These are phyloP conservation scores for Fusarium equiseti DNA, from an alignment of 2,329 filamentous ascomycete species.

Conservation along the genomic window DNA sequence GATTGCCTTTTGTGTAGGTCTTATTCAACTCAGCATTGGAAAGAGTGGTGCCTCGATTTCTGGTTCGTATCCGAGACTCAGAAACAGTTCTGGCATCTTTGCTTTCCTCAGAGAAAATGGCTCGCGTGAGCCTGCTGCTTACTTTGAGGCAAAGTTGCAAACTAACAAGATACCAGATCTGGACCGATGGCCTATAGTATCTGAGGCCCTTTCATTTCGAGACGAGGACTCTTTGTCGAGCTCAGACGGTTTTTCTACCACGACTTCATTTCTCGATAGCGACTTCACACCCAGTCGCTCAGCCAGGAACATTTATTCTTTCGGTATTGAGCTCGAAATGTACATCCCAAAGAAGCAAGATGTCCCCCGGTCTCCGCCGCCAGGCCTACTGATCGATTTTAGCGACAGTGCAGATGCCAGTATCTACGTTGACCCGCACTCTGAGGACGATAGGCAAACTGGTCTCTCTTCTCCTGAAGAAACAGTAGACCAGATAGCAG, in stretches of 20 bases:
- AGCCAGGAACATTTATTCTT: constrained; percentile 22
- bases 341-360: constrained; percentile 6
- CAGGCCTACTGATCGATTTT: neutral
- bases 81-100: constrained; percentile 1
- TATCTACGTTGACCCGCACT: constrained; percentile 1
- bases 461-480: neutral
- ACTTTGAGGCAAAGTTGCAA: neutral
- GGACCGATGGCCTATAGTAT: constrained; percentile 5
- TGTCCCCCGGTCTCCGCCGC: neutral
- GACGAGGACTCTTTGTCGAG: neutral
- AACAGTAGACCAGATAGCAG: neutral
- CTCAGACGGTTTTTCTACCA: neutral
- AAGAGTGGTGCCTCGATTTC: neutral
- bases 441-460: constrained; percentile 18
- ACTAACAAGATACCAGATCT: constrained; percentile 14
- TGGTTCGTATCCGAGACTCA: neutral
- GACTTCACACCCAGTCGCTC: neutral
- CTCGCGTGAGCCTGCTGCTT: neutral
- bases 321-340: constrained; percentile 42
- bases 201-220: neutral
- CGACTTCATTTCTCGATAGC: neutral
- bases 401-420: neutral
- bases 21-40: constrained; percentile 2
- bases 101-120: constrained; percentile 1
- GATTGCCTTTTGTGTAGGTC: constrained; percentile 18